Conservation (phyloP, 192 early-diverging fungal genomes). For the Linnemannia hyalina region DNA sequence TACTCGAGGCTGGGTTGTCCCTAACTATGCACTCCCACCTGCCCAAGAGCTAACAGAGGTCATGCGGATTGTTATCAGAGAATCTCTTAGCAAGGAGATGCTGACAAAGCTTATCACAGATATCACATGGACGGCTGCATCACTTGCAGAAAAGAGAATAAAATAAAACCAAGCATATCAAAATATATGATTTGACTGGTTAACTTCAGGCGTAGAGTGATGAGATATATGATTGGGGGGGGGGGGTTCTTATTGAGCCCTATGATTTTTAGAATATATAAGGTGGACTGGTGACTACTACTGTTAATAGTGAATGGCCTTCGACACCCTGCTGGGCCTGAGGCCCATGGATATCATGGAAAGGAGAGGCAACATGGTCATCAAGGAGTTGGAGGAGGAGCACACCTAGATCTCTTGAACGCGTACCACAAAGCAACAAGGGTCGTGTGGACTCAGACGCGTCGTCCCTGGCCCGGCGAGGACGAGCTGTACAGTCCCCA, state of each 20-base stretch:
- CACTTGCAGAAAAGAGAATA: not conserved
- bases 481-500: no score
- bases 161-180: no score
- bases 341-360: not conserved
- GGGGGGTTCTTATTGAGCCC: no score
- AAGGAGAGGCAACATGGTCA: not conserved
- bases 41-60: slow-evolving; percentile 61
- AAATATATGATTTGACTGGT: no score
- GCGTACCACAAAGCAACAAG: no score
- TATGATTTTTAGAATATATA: no score
- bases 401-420: not conserved
- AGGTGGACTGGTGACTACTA: no score
- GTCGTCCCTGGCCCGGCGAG: no score
- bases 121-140: not conserved
- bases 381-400: not conserved
- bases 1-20: slow-evolving; percentile 81
- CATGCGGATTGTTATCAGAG: slow-evolving; percentile 77
- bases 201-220: no score
- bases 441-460: no score
- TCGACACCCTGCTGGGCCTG: not conserved
- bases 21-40: slow-evolving; percentile 78
- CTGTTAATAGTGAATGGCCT: no score
- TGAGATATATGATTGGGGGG: no score
- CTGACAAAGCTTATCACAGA: slow-evolving; percentile 2
- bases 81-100: slow-evolving; percentile 61